Percentiles rank a stretch among this genome's conserved stretches.
Conservation (phyloP, 1,284 basidiomycete species). For the Mycena citricolor region DNA sequence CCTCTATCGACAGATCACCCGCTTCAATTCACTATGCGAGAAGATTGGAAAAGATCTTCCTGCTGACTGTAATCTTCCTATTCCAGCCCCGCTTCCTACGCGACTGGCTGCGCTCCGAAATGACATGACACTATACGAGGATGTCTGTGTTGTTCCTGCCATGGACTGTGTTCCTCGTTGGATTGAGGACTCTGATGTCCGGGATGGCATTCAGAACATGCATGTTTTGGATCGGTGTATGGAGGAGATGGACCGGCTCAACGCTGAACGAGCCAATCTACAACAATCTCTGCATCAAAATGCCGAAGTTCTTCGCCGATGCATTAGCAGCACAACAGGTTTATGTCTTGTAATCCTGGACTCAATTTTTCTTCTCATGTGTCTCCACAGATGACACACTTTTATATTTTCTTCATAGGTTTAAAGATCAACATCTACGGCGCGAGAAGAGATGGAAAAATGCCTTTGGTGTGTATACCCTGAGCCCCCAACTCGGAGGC, state of each 20-base stretch:
- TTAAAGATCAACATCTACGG: too few relatives aligned
- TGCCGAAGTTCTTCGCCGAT: too few relatives aligned
- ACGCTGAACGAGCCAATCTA: slow-evolving; percentile 29
- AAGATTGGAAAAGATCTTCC: slow-evolving; percentile 28
- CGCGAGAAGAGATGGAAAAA: too few relatives aligned
- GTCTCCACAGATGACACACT: too few relatives aligned
- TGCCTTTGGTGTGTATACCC: too few relatives aligned
- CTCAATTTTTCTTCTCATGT: too few relatives aligned
- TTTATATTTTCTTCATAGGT: too few relatives aligned
- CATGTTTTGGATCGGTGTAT: slow-evolving; percentile 30
- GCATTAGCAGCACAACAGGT: too few relatives aligned
- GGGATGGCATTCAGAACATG: slow-evolving; percentile 33
- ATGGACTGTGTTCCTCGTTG: slow-evolving; percentile 29
- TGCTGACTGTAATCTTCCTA: slow-evolving; percentile 30
- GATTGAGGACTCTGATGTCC: slow-evolving; percentile 33
- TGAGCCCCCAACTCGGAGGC: too few relatives aligned
- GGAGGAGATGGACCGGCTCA: slow-evolving; percentile 27
- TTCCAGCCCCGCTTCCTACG: slow-evolving; percentile 32
- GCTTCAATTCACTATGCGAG: slow-evolving; percentile 37
- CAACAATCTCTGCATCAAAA: slow-evolving; percentile 23
- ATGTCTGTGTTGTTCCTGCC: slow-evolving; percentile 37
- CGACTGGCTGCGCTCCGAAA: slow-evolving; percentile 31
- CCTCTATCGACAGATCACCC: slow-evolving; percentile 30
- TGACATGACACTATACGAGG: slow-evolving; percentile 34
- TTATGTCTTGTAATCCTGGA: too few relatives aligned